phyloP scores from a whole-genome alignment of 345 rosid species.

The Gossypium stocksii region DNA sequence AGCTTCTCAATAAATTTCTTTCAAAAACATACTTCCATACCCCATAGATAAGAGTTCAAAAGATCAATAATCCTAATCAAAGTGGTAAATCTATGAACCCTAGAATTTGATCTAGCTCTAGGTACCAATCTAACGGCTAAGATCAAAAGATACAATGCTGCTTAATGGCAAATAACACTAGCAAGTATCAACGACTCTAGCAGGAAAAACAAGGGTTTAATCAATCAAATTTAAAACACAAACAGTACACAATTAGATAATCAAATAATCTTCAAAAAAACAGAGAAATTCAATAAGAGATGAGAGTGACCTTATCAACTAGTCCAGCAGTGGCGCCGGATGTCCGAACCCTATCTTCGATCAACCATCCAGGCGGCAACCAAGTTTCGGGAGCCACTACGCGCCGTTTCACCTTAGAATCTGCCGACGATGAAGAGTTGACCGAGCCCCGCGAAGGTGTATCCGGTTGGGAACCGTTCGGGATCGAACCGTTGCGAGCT shows the following conservation, averaged over 20 bases:
- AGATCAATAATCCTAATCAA: background rate
- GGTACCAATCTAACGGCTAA: background rate
- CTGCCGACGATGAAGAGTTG: slow-evolving; percentile 2
- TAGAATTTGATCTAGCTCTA: background rate
- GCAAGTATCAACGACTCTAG: background rate
- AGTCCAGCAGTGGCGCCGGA: slow-evolving; percentile 79
- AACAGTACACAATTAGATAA: background rate
- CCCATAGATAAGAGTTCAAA: background rate
- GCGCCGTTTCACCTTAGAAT: slow-evolving; percentile 25
- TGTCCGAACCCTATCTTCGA: slow-evolving; percentile 65
- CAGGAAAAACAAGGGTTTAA: background rate
- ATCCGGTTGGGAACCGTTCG: slow-evolving; percentile 20
- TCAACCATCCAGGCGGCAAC: slow-evolving; percentile 73
- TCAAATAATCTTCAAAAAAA: slow-evolving; percentile 4
- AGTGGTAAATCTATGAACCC: background rate
- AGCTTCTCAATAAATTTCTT: background rate
- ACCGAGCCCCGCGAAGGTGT: slow-evolving; percentile 3
- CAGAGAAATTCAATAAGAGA: background rate
- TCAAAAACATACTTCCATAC: background rate
- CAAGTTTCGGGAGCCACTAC: slow-evolving; percentile 23
- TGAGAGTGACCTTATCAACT: slow-evolving; percentile 59
- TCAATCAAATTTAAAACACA: background rate
- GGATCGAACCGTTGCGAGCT: slow-evolving; percentile 7
- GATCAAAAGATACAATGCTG: background rate
- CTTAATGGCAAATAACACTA: background rate